phyloP scores from a whole-genome alignment of 768 basidiomycete species.

The Boletellus emodensis region DNA sequence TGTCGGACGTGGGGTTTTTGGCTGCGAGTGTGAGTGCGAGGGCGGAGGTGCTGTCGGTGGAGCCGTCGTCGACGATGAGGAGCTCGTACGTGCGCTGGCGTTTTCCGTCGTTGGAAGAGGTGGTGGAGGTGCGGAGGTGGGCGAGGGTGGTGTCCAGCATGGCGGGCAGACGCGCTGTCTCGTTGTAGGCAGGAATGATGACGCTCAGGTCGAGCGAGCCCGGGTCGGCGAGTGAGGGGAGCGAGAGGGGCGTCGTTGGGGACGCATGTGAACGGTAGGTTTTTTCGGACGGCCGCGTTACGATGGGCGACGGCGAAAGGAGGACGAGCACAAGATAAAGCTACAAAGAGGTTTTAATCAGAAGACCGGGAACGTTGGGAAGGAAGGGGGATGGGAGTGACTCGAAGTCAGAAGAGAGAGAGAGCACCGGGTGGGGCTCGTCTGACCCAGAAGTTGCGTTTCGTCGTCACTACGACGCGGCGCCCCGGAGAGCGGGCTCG shows the following conservation, averaged over 20 bases:
- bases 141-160: conserved; percentile 80
- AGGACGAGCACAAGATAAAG: conserved; percentile 65
- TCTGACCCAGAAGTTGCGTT: conserved; percentile 47
- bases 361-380: background rate
- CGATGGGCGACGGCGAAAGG: conserved; percentile 69
- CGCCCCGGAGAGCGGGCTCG: conserved; percentile 43
- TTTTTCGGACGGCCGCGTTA: conserved; percentile 62
- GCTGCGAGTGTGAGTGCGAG: conserved; percentile 62
- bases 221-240: conserved; percentile 53
- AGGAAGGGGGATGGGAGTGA: background rate
- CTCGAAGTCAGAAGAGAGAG: conserved; percentile 32
- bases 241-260: conserved; percentile 49
- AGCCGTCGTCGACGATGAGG: conserved; percentile 89
- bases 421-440: conserved; percentile 27
- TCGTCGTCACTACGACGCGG: conserved; percentile 65
- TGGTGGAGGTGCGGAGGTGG: conserved; percentile 46
- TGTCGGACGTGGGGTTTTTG: conserved; percentile 52
- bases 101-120: conserved; percentile 19
- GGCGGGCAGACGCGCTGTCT: conserved; percentile 70
- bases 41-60: conserved; percentile 66
- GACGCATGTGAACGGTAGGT: conserved; percentile 59
- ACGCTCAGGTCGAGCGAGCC: conserved; percentile 70
- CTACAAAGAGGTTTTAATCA: conserved; percentile 36
- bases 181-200: conserved; percentile 91
- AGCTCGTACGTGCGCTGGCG: conserved; percentile 68